These are phyloP conservation scores for Colletotrichum sp. DNA, from an alignment of 2,329 filamentous ascomycete genomes.

Conservation along the genomic window DNA sequence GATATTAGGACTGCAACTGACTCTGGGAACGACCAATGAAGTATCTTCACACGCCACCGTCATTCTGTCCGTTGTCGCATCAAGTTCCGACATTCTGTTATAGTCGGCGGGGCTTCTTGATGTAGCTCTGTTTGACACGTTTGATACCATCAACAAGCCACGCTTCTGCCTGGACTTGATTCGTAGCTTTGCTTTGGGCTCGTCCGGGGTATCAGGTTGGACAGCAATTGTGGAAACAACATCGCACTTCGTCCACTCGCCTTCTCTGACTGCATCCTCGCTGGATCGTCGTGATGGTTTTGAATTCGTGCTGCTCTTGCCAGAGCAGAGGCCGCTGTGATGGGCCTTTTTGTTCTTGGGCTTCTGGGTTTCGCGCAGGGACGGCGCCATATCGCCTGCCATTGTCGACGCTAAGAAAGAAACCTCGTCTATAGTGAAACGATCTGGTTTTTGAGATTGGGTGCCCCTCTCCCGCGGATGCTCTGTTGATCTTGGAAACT, in stretches of 20 bases:
- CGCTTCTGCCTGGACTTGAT: conserved; percentile 52
- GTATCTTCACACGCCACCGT: neutral
- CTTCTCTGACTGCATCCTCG: neutral
- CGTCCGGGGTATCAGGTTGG: neutral
- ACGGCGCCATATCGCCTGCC: neutral
- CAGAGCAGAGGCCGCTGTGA: neutral
- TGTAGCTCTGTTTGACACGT: conserved; percentile 41
- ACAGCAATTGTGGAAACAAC: neutral
- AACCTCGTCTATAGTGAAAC: neutral
- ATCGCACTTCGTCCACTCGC: neutral
- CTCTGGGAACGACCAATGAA: neutral
- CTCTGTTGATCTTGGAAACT: neutral
- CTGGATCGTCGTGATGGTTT: neutral
- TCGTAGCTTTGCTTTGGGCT: conserved; percentile 48
- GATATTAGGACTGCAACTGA: neutral
- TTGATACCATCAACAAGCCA: conserved; percentile 52
- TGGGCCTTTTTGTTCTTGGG: neutral
- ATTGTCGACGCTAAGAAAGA: neutral
- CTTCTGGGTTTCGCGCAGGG: neutral
- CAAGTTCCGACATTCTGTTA: neutral
- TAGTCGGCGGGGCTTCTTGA: neutral
- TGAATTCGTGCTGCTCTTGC: neutral
- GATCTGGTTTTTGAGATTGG: neutral
- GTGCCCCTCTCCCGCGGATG: neutral
- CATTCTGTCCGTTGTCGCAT: neutral